Percentiles rank a stretch among this genome's conserved stretches.
phyloP scores from a whole-genome alignment of 441 rosid genomes.

The Hura crepitans region DNA sequence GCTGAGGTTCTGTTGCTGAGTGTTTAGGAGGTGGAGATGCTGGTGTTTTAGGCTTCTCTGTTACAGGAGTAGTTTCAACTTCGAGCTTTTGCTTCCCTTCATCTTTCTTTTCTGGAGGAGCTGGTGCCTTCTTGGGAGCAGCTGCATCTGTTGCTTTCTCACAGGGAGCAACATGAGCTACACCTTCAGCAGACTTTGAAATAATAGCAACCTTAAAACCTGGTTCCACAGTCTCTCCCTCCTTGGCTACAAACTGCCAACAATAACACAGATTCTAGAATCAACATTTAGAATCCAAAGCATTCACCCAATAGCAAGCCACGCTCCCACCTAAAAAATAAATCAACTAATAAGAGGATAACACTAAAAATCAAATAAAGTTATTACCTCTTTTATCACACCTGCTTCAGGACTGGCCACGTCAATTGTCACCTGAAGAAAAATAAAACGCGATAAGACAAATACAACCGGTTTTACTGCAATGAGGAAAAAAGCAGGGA shows the following conservation, averaged over 20 bases:
- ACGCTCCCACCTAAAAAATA: not conserved
- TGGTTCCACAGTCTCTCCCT: slow-evolving; percentile 96
- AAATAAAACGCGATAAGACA: slow-evolving; percentile 11
- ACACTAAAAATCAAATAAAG: slow-evolving; percentile 10
- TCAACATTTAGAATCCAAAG: slow-evolving; percentile 12
- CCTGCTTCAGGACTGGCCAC: slow-evolving; percentile 92
- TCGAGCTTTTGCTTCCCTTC: slow-evolving; percentile 51
- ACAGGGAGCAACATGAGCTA: slow-evolving; percentile 72
- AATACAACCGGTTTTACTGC: not conserved
- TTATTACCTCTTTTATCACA: slow-evolving; percentile 69
- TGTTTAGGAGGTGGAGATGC: slow-evolving; percentile 51
- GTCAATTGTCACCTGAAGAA: slow-evolving; percentile 82
- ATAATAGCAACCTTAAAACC: slow-evolving; percentile 78
- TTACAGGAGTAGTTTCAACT: slow-evolving; percentile 50
- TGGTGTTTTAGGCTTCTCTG: slow-evolving; percentile 56
- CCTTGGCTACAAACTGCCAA: slow-evolving; percentile 66
- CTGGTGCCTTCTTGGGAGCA: slow-evolving; percentile 54
- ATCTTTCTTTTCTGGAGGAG: slow-evolving; percentile 45
- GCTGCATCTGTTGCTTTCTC: slow-evolving; percentile 50
- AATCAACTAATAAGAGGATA: not conserved
- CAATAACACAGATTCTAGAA: slow-evolving; percentile 16
- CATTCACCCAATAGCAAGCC: not conserved
- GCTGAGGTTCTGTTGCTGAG: slow-evolving; percentile 82
- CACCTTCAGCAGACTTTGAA: slow-evolving; percentile 75
- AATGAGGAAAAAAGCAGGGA: not conserved